Evolutionary conservation across 805 yeast genomes (phyloP).

Genomic region (Yarrowia hollandica): DNA sequence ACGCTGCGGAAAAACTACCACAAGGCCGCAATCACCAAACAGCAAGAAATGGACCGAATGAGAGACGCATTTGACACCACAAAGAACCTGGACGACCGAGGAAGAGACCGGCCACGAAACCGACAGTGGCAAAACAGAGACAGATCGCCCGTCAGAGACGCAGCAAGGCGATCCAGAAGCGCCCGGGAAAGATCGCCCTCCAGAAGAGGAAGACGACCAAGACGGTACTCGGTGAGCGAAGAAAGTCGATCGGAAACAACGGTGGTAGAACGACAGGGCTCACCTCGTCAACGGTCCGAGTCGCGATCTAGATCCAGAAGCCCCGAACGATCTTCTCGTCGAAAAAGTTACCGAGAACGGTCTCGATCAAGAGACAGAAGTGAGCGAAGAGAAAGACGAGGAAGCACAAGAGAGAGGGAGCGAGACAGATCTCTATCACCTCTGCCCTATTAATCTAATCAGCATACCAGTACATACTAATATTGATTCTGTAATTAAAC

Average conservation of each 20-base stretch:
- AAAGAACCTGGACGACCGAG: slow-evolving; percentile 4
- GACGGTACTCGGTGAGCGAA: slow-evolving; percentile 8
- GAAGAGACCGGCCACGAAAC: slow-evolving; percentile 3
- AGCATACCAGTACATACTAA: too few species aligned
- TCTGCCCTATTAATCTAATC: background rate
- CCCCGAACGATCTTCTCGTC: background rate
- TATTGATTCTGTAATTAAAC: too few species aligned
- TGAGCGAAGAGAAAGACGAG: background rate
- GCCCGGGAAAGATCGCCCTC: slow-evolving; percentile 17
- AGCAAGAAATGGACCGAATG: slow-evolving; percentile 14
- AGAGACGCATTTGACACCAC: slow-evolving; percentile 17
- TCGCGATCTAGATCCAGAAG: slow-evolving; percentile 21
- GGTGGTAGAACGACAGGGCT: background rate
- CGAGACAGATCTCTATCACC: slow-evolving; percentile 4
- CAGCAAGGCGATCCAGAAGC: slow-evolving; percentile 3
- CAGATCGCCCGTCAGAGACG: slow-evolving; percentile 8
- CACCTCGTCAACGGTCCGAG: background rate
- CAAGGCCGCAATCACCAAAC: slow-evolving; percentile 6
- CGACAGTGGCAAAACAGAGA: slow-evolving; percentile 5
- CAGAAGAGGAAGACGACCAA: slow-evolving; percentile 9
- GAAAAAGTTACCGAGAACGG: slow-evolving; percentile 12
- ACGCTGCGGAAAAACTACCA: slow-evolving; percentile 5
- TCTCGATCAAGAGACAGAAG: background rate
- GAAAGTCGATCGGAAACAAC: background rate
- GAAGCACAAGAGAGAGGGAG: background rate